These are phyloP conservation scores for Amorphotheca resinae DNA, from an alignment of 495 filamentous ascomycete genomes.

Conservation along the genomic window DNA sequence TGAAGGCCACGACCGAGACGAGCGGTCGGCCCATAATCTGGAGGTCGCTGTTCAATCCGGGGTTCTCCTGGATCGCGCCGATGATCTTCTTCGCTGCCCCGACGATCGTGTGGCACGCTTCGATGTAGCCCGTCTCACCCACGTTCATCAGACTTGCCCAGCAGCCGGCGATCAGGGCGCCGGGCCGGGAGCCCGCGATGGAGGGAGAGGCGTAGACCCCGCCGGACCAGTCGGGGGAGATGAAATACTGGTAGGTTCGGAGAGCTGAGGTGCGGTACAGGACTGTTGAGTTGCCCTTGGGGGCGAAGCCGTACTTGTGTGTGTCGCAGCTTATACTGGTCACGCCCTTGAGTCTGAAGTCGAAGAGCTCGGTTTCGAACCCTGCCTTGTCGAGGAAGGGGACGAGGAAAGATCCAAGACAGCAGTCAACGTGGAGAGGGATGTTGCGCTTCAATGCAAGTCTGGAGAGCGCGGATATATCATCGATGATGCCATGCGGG, in stretches of 20 bases:
- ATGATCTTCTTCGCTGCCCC: slow-evolving; percentile 78
- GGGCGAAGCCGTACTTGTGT: slow-evolving; percentile 98
- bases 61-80: slow-evolving; percentile 50
- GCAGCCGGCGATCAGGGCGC: slow-evolving; percentile 85
- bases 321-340: slow-evolving; percentile 94
- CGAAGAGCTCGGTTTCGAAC: slow-evolving; percentile 75
- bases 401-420: slow-evolving; percentile 86
- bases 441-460: slow-evolving; percentile 67
- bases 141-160: slow-evolving; percentile 84
- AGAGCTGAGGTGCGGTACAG: slow-evolving; percentile 74
- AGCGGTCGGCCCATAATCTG: slow-evolving; percentile 74
- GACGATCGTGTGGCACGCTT: slow-evolving; percentile 75
- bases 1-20: slow-evolving; percentile 83
- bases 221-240: slow-evolving; percentile 88
- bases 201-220: slow-evolving; percentile 90
- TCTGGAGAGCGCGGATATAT: slow-evolving; percentile 75
- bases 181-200: slow-evolving; percentile 83
- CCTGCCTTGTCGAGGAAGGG: slow-evolving; percentile 86
- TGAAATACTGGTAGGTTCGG: slow-evolving; percentile 86
- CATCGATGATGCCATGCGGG: slow-evolving; percentile 94
- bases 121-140: slow-evolving; percentile 81
- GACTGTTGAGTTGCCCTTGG: slow-evolving; percentile 90
- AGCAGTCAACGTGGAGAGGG: slow-evolving; percentile 95
- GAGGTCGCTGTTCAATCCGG: slow-evolving; percentile 55
- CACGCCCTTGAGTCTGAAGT: slow-evolving; percentile 89